Percentiles rank a stretch among this genome's conserved stretches.
Conservation (phyloP, 139 green algal species). For the Edaphochlamys debaryana region DNA sequence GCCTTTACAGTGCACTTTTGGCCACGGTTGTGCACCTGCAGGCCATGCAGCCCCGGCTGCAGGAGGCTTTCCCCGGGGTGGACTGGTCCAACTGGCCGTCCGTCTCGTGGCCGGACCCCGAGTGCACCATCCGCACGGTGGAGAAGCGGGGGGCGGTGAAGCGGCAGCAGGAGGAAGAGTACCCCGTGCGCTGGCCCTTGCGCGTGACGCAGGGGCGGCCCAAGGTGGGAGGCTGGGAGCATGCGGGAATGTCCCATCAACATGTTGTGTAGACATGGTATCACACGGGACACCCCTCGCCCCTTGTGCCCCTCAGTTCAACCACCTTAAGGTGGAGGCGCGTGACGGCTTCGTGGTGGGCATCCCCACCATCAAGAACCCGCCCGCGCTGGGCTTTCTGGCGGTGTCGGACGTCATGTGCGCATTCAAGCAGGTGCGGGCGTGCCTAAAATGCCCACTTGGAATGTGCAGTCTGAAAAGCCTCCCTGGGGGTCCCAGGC, state of each 20-base stretch:
- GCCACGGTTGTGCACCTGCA: too few relatives aligned
- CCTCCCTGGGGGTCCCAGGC: too few relatives aligned
- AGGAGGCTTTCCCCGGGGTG: slow-evolving; percentile 14
- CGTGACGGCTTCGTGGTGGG: slow-evolving; percentile 32
- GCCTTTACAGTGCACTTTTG: too few relatives aligned
- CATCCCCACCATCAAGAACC: slow-evolving; percentile 39
- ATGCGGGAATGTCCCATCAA: too few relatives aligned
- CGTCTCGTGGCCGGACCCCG: slow-evolving; percentile 8
- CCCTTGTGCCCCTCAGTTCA: too few relatives aligned
- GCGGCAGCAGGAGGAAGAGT: slow-evolving; percentile 40
- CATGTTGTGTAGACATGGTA: too few relatives aligned
- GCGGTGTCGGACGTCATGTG: slow-evolving; percentile 38
- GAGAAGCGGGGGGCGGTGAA: slow-evolving; percentile 35
- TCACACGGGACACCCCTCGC: too few relatives aligned
- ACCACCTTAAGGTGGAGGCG: slow-evolving; percentile 40
- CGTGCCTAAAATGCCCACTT: too few relatives aligned
- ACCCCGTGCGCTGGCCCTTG: slow-evolving; percentile 31
- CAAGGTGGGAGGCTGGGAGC: slow-evolving; percentile 26
- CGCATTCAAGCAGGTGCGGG: slow-evolving; percentile 43
- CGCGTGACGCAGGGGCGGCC: slow-evolving; percentile 27
- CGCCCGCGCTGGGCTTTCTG: slow-evolving; percentile 35
- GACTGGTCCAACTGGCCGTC: slow-evolving; percentile 25
- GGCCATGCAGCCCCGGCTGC: slow-evolving; percentile 29
- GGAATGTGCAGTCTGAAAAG: too few relatives aligned
- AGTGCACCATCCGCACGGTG: slow-evolving; percentile 20